Evolutionary conservation across 2,329 filamentous ascomycete genomes (phyloP).

Genomic region (Fusarium virguliforme): DNA sequence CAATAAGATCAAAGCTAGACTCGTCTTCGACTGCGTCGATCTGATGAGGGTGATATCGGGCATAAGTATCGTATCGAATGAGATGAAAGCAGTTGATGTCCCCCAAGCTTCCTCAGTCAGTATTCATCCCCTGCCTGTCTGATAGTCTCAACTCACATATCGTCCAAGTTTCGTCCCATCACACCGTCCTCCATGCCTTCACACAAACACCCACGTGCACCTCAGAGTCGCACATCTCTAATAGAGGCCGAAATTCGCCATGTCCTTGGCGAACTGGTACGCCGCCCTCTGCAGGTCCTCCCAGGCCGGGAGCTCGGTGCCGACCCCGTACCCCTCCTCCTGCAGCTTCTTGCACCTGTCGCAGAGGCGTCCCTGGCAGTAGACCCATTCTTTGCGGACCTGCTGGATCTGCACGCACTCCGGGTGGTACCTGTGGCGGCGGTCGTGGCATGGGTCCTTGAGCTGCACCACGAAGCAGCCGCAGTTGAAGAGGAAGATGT

Average conservation of each 20-base stretch:
- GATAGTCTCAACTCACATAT: background rate
- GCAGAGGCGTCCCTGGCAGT: slow-evolving; percentile 30
- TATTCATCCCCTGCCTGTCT: background rate
- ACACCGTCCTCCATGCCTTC: background rate
- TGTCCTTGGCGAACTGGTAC: slow-evolving; percentile 27
- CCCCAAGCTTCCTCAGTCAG: background rate
- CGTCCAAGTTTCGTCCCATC: background rate
- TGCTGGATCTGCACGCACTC: slow-evolving; percentile 36
- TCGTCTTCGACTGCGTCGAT: background rate
- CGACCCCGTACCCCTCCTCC: background rate
- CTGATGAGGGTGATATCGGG: background rate
- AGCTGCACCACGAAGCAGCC: slow-evolving; percentile 25
- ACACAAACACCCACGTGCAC: background rate
- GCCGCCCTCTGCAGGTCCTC: slow-evolving; percentile 24
- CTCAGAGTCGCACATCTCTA: background rate
- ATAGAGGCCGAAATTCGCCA: slow-evolving; percentile 24
- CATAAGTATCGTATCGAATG: background rate
- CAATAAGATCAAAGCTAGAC: too few species aligned
- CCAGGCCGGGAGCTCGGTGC: slow-evolving; percentile 20
- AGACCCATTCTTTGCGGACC: slow-evolving; percentile 33
- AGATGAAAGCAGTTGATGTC: background rate
- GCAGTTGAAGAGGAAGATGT: slow-evolving; percentile 35
- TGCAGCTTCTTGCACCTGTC: slow-evolving; percentile 7
- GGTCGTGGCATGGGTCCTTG: slow-evolving; percentile 34
- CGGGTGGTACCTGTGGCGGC: slow-evolving; percentile 21